These are phyloP conservation scores for Rhodotorula sp. DNA, from an alignment of 1,284 basidiomycete species.

Conservation along the genomic window DNA sequence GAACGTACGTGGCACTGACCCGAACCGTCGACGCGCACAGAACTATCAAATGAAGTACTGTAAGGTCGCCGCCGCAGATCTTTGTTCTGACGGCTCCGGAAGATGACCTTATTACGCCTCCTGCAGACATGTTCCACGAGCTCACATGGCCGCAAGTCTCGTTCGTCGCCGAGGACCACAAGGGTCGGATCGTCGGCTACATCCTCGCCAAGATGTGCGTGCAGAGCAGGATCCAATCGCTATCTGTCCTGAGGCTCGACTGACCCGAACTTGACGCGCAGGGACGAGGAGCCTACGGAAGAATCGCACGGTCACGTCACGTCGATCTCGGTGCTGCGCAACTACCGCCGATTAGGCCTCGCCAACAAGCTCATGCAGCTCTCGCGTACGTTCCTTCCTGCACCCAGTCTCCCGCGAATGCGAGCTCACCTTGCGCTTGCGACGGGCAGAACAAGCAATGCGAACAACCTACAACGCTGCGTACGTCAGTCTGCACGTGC, in stretches of 20 bases:
- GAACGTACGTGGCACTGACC: slow-evolving; percentile 44
- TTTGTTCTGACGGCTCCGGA: not conserved
- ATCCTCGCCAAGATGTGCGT: slow-evolving; percentile 87
- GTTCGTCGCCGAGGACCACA: slow-evolving; percentile 87
- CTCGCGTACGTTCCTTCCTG: slow-evolving; percentile 63
- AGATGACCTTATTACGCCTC: not conserved
- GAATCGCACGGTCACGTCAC: slow-evolving; percentile 81
- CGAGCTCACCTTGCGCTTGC: not conserved
- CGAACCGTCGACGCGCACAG: not conserved
- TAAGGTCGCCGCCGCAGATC: slow-evolving; percentile 51
- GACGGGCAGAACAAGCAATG: slow-evolving; percentile 73
- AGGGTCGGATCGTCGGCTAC: slow-evolving; percentile 87
- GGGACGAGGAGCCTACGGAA: slow-evolving; percentile 65
- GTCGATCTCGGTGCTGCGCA: slow-evolving; percentile 81
- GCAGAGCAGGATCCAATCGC: no score
- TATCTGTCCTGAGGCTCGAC: not conserved
- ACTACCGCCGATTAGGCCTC: slow-evolving; percentile 77
- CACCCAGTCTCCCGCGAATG: not conserved
- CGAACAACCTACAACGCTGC: slow-evolving; percentile 70
- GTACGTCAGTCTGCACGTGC: slow-evolving; percentile 78
- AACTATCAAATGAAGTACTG: slow-evolving; percentile 69
- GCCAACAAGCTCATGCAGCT: slow-evolving; percentile 85
- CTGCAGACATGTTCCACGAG: slow-evolving; percentile 77
- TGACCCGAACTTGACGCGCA: slow-evolving; percentile 45
- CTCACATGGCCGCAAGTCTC: slow-evolving; percentile 92